A percentile compares a stretch with the other conserved stretches of the same genome.
Conservation (phyloP, 257 asterid species). For the Solanum sejunctum region DNA sequence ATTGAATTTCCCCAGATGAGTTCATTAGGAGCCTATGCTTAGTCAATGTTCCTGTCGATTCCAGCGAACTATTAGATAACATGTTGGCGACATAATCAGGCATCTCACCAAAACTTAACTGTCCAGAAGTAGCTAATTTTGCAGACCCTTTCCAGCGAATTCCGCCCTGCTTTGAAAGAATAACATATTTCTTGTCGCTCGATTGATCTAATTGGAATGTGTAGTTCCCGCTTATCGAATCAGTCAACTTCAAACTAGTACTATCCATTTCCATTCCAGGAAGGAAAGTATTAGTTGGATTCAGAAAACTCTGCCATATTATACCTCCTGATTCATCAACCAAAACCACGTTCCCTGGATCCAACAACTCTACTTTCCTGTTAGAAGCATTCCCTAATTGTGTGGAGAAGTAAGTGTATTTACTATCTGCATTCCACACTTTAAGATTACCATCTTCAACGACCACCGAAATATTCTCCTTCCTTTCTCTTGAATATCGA, state of each 20-base stretch:
- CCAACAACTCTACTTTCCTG: slow-evolving; percentile 18
- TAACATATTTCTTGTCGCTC: not conserved
- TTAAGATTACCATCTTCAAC: slow-evolving; percentile 24
- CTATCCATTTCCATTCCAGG: slow-evolving; percentile 27
- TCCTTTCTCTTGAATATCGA: not conserved
- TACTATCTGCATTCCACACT: not conserved
- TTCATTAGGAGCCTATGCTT: slow-evolving; percentile 13
- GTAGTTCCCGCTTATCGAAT: slow-evolving; percentile 3
- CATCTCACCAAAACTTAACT: not conserved
- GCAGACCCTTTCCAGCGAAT: not conserved
- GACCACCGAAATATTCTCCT: not conserved
- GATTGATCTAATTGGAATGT: slow-evolving; percentile 6
- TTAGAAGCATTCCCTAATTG: not conserved
- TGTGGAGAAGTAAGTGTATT: not conserved
- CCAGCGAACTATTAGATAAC: not conserved
- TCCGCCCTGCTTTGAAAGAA: not conserved
- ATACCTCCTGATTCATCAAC: not conserved
- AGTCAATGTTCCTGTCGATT: not conserved
- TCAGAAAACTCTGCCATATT: slow-evolving; percentile 30
- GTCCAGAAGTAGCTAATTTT: not conserved
- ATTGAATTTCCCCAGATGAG: slow-evolving; percentile 21
- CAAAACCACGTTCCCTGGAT: slow-evolving; percentile 32
- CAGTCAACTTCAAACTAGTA: not conserved
- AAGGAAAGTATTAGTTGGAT: slow-evolving; percentile 34
- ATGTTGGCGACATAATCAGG: not conserved